phyloP scores from a whole-genome alignment of 139 green algal genomes.

The Chlamydomonas asymmetrica region DNA sequence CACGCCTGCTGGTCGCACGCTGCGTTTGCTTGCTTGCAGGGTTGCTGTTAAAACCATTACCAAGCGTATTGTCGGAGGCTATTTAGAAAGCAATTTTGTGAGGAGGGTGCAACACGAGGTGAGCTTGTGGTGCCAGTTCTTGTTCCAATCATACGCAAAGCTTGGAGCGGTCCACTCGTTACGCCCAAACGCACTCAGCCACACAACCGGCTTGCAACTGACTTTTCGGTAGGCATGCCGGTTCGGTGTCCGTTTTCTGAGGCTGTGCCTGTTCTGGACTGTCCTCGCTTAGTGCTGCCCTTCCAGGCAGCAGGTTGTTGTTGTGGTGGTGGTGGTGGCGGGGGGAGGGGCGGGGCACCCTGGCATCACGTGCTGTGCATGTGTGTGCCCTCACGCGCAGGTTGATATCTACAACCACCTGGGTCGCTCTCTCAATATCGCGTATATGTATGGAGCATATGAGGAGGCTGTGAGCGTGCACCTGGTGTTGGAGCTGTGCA shows the following conservation, averaged over 20 bases:
- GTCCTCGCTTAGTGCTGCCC: background rate
- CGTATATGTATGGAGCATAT: constrained; percentile 67
- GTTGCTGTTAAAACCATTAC: constrained; percentile 73
- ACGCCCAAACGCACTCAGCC: no score
- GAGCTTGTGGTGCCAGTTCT: background rate
- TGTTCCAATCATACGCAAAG: background rate
- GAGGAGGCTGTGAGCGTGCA: constrained; percentile 69
- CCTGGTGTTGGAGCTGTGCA: constrained; percentile 81
- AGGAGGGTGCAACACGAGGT: constrained; percentile 74
- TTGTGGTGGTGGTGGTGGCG: background rate
- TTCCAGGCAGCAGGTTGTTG: no score
- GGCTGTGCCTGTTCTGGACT: background rate
- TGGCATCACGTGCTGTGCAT: background rate
- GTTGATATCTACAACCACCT: constrained; percentile 72
- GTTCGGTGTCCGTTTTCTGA: background rate
- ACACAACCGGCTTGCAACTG: no score
- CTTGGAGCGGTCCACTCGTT: no score
- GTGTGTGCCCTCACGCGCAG: constrained; percentile 6
- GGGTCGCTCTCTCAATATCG: constrained; percentile 68
- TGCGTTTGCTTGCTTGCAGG: constrained; percentile 30
- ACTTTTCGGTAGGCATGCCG: no score
- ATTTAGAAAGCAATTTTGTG: constrained; percentile 65
- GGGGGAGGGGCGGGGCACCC: background rate
- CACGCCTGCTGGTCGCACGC: background rate
- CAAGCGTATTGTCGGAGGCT: constrained; percentile 52